Base-by-base conservation (phyloP, 2,329 filamentous ascomycete genomes). In the Calonectria naviculata region DNA sequence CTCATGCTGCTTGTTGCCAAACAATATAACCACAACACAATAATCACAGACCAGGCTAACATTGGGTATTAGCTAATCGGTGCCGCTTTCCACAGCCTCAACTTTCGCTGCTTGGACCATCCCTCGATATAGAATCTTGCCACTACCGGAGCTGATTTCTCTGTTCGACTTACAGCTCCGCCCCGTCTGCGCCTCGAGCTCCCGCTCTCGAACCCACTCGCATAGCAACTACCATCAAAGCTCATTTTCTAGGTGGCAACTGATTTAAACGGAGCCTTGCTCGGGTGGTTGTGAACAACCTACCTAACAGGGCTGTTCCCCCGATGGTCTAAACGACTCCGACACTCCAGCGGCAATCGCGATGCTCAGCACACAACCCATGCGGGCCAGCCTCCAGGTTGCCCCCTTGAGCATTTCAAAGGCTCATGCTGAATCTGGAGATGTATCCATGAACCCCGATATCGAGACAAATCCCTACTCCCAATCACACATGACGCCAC, bases 401-500 rank as follows among this genome's bases (percentile, higher is more conserved):
- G 90, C 90, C 79, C 90, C 90, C 69, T 84, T 92, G 71, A 79
- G 86, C 62, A 87, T 91, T 71, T 82, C 87, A 58, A 90, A 89
- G 79, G 78, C 80, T 54, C 79, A 75, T 65, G 60, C 76, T 65
- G 74, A 78, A 44, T 66, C 69, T 70, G 74, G 76, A 75, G 71
- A 83, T 81, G 81, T 77, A 71, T 78, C 79, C 46, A 76, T 78
- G 38, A 74, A 77, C 36, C 68, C 72, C n/a, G 73, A 80, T 69
- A 76, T 79, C 60, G 82, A 83, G 73, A 80, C 81, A 65, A 84
- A 84, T 70, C 82, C 84, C 60, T 86, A 88, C 79, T 78, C 84
- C 49, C 83, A 88, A 76, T 84, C 89, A 58, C 92, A 95, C 75
- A 93, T 95, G 84, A 95, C 93, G 60, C 94, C 94, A 31, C 94